phyloP scores from a whole-genome alignment of 1,284 basidiomycete species.

The Tetrapyrgos nigripes region DNA sequence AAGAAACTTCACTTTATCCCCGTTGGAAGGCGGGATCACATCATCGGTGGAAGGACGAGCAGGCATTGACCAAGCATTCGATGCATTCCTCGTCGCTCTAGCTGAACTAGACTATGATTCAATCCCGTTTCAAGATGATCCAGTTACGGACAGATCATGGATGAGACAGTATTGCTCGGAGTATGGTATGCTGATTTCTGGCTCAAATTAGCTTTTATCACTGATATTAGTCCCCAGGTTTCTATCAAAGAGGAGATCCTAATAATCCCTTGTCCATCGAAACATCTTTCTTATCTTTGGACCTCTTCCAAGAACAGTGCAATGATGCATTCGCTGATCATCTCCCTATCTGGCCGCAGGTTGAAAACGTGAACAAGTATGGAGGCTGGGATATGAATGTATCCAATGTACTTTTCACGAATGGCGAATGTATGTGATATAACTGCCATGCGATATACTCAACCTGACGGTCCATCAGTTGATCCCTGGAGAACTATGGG shows the following conservation, averaged over 20 bases:
- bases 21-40: slow-evolving; percentile 46
- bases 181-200: slow-evolving; percentile 41
- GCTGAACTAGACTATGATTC: slow-evolving; percentile 53
- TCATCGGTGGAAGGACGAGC: slow-evolving; percentile 21
- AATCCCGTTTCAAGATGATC: slow-evolving; percentile 47
- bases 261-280: slow-evolving; percentile 52
- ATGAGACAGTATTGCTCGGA: slow-evolving; percentile 62
- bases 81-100: slow-evolving; percentile 48
- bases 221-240: slow-evolving; percentile 37
- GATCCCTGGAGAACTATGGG: slow-evolving; percentile 63
- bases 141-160: slow-evolving; percentile 50
- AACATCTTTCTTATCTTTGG: slow-evolving; percentile 50
- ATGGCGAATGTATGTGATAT: slow-evolving; percentile 51
- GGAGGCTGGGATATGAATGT: slow-evolving; percentile 58
- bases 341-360: slow-evolving; percentile 46
- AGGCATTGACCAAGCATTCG: slow-evolving; percentile 42
- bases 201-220: neutral
- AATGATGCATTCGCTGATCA: slow-evolving; percentile 43
- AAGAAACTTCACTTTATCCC: slow-evolving; percentile 43
- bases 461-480: slow-evolving; percentile 34
- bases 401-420: slow-evolving; percentile 53
- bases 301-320: slow-evolving; percentile 51
- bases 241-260: slow-evolving; percentile 54
- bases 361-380: slow-evolving; percentile 52
- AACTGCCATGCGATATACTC: neutral